Conservation (phyloP, 106 monocot species). For the Narthecium ossifragum region DNA sequence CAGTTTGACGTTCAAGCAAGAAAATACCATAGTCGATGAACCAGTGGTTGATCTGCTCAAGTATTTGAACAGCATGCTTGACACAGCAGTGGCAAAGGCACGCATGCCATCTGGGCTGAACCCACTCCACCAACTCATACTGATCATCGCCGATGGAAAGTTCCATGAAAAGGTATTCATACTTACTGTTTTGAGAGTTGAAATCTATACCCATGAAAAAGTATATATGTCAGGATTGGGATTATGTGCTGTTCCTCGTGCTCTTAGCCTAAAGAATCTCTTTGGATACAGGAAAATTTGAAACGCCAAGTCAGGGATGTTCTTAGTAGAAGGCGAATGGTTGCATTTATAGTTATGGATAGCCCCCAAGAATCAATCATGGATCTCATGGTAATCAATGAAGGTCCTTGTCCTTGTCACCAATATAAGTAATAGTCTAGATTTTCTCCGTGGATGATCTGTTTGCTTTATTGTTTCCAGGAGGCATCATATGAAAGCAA, state of each 20-base stretch:
- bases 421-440: not conserved
- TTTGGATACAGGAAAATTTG: conserved; percentile 46
- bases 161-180: conserved; percentile 69
- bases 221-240: not conserved
- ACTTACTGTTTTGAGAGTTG: too few relatives aligned
- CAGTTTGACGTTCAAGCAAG: not conserved
- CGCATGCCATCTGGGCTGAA: conserved; percentile 84
- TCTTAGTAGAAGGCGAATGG: conserved; percentile 61
- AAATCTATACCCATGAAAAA: not conserved
- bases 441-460: not conserved
- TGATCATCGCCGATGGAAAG: conserved; percentile 84
- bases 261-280: not conserved
- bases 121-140: conserved; percentile 73
- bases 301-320: conserved; percentile 57
- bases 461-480: conserved; percentile 27
- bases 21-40: conserved; percentile 13
- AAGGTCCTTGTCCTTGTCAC: not conserved
- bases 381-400: conserved; percentile 40
- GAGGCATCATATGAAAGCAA: conserved; percentile 50
- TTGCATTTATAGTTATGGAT: conserved; percentile 84
- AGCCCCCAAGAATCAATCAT: conserved; percentile 71
- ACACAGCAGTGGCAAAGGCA: conserved; percentile 65
- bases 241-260: not conserved
- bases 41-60: conserved; percentile 73
- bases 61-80: conserved; percentile 80